These are phyloP conservation scores for Rhododendron henanense DNA, from an alignment of 148 eudicot species.

Conservation along the genomic window DNA sequence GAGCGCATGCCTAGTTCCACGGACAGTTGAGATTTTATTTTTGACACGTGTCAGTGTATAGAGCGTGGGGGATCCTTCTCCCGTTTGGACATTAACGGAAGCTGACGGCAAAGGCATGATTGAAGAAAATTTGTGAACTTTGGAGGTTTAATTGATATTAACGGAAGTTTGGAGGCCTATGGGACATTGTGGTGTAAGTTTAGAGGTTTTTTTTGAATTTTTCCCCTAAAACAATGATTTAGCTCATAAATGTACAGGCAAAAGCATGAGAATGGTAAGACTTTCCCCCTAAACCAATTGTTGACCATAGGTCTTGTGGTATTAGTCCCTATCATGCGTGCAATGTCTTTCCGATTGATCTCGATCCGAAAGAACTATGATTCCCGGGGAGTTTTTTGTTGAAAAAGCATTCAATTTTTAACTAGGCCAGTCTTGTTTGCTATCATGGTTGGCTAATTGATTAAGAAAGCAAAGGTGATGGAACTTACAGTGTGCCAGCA, in stretches of 20 bases:
- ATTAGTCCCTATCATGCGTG: background rate
- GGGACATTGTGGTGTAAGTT: no score
- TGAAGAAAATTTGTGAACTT: no score
- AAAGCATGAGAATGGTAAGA: background rate
- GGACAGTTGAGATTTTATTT: no score
- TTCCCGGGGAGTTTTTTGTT: background rate
- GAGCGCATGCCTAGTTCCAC: no score
- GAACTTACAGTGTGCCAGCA: constrained; percentile 59
- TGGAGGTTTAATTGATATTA: no score
- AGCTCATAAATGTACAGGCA: background rate
- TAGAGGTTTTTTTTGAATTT: no score
- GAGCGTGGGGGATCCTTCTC: no score
- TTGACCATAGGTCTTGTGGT: background rate
- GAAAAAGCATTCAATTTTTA: background rate
- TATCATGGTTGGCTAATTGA: background rate
- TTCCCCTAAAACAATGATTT: background rate
- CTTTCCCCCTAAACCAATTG: background rate
- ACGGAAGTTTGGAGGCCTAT: no score
- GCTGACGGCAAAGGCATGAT: no score
- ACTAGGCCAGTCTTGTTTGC: background rate
- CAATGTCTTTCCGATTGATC: background rate
- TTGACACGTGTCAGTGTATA: no score
- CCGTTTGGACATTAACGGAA: no score
- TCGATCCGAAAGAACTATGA: background rate
- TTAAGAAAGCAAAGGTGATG: background rate